These are phyloP conservation scores for Dinochytrium kinnereticum DNA, from an alignment of 371 early-diverging fungal species.

Conservation along the genomic window DNA sequence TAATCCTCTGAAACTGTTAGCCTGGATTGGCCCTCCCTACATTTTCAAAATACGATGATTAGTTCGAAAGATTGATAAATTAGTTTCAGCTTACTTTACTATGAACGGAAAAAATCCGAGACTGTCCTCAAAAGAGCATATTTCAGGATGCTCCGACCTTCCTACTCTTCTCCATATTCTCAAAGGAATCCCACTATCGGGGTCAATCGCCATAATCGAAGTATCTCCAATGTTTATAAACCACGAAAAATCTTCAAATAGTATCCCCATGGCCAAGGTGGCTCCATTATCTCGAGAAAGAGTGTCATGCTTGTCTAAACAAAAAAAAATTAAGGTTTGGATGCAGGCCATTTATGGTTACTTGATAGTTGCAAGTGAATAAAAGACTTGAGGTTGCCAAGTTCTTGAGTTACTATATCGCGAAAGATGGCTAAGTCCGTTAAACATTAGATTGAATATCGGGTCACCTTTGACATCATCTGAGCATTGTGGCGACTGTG, in stretches of 20 bases:
- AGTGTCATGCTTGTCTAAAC: neutral
- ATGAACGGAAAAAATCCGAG: slow-evolving; percentile 2
- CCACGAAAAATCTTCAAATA: slow-evolving; percentile 1
- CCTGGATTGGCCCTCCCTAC: slow-evolving; percentile 11
- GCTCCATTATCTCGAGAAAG: slow-evolving; percentile 31
- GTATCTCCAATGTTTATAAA: slow-evolving; percentile 32
- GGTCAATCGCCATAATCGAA: slow-evolving; percentile 24
- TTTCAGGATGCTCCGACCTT: neutral
- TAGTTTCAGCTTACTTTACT: slow-evolving; percentile 15
- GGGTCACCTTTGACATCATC: no score
- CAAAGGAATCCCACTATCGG: slow-evolving; percentile 17
- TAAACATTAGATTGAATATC: no score
- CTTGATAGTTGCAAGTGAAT: neutral
- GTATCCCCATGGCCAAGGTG: slow-evolving; percentile 21
- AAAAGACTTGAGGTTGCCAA: neutral
- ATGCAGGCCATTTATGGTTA: neutral
- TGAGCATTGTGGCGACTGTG: neutral
- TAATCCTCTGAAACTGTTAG: neutral
- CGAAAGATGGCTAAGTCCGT: neutral
- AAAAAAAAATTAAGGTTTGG: neutral
- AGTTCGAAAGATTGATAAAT: no score
- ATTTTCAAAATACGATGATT: no score
- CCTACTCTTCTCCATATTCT: slow-evolving; percentile 23
- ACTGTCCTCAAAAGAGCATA: slow-evolving; percentile 15
- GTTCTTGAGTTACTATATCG: neutral